Evolutionary conservation across 345 rosid species (phyloP).

Genomic region (Populus davidiana): DNA sequence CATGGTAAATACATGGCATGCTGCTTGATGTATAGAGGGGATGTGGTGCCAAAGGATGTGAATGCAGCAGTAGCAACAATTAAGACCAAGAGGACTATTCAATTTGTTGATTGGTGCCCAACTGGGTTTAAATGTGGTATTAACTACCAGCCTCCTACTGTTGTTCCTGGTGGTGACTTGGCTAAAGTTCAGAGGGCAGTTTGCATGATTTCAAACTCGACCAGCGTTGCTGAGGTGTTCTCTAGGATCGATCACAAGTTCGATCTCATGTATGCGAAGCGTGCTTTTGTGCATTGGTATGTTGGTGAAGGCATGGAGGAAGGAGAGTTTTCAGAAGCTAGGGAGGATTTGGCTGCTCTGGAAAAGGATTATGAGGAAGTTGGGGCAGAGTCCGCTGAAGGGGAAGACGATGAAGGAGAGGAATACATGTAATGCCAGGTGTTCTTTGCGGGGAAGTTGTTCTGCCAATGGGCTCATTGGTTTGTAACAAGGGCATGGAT

Average conservation of each 20-base stretch:
- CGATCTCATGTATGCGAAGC: slow-evolving; percentile 18
- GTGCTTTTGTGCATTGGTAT: slow-evolving; percentile 22
- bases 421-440: neutral
- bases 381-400: slow-evolving; percentile 1
- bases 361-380: slow-evolving; percentile 20
- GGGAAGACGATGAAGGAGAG: slow-evolving; percentile 9
- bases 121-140: slow-evolving; percentile 21
- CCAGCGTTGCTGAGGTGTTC: slow-evolving; percentile 18
- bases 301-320: slow-evolving; percentile 23
- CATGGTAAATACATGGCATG: slow-evolving; percentile 22
- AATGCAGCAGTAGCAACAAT: slow-evolving; percentile 15
- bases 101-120: slow-evolving; percentile 22
- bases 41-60: slow-evolving; percentile 21
- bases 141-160: slow-evolving; percentile 18
- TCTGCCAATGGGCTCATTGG: slow-evolving; percentile 15
- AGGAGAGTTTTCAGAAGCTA: slow-evolving; percentile 14
- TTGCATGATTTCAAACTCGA: slow-evolving; percentile 19
- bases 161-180: slow-evolving; percentile 19
- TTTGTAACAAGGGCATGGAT: neutral
- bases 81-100: slow-evolving; percentile 20
- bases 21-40: slow-evolving; percentile 19
- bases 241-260: slow-evolving; percentile 16
- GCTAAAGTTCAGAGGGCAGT: slow-evolving; percentile 18
- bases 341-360: slow-evolving; percentile 13
- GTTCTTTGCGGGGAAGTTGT: too few species aligned